Conservation (phyloP, 1,139 yeast genomes). For the Geotrichum klebahnii region DNA sequence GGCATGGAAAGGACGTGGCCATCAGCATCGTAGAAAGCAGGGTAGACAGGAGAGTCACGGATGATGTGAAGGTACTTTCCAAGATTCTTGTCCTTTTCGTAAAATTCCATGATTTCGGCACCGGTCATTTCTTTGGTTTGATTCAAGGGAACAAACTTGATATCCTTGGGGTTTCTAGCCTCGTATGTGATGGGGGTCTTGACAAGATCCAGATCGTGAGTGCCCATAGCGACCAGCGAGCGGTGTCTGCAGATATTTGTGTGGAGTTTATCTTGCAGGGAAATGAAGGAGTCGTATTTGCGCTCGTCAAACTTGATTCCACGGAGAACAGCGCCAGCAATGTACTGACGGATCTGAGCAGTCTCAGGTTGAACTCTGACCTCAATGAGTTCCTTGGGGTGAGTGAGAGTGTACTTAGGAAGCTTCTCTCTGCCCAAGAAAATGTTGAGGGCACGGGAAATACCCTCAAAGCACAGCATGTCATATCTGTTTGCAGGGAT, state of each 20-base stretch:
- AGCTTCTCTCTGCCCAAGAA: conserved; percentile 65
- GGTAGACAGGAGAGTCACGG: conserved; percentile 83
- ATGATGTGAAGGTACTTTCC: conserved; percentile 86
- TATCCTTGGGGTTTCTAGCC: conserved; percentile 74
- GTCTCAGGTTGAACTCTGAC: conserved; percentile 72
- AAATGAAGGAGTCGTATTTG: conserved; percentile 88
- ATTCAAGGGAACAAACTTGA: conserved; percentile 79
- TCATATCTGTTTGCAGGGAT: conserved; percentile 97
- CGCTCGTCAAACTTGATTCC: conserved; percentile 76
- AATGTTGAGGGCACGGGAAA: conserved; percentile 89
- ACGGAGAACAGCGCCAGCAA: conserved; percentile 89
- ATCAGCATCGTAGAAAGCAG: conserved; percentile 77
- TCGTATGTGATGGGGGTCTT: conserved; percentile 76
- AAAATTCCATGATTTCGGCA: conserved; percentile 76
- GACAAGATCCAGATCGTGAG: conserved; percentile 86
- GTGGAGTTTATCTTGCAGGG: conserved; percentile 94
- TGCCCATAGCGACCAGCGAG: conserved; percentile 95
- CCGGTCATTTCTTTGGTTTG: conserved; percentile 78
- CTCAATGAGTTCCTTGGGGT: conserved; percentile 50
- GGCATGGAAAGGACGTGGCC: conserved; percentile 87
- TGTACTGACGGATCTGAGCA: conserved; percentile 76
- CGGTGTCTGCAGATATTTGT: conserved; percentile 94
- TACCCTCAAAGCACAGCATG: conserved; percentile 96
- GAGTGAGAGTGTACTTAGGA: conserved; percentile 61
- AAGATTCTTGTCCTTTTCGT: conserved; percentile 83